A percentile compares a stretch with the other conserved stretches of the same genome.
Evolutionary conservation across 768 basidiomycete genomes (phyloP).

Genomic region (Mycena kentingensis): DNA sequence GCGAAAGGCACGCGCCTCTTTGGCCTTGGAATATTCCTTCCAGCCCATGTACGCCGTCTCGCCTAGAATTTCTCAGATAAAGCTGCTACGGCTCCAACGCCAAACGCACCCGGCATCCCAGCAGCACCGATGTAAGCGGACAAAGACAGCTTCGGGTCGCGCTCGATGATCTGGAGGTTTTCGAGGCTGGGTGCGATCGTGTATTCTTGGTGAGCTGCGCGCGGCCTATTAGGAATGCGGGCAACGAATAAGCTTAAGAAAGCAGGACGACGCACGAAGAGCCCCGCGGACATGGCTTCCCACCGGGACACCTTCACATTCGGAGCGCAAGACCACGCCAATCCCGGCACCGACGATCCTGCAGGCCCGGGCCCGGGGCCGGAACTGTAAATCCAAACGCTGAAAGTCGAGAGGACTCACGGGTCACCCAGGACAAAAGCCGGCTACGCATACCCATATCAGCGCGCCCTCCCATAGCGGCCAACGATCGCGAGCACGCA

Average conservation of each 20-base stretch:
- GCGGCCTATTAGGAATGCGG: no score
- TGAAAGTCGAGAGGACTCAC: slow-evolving; percentile 27
- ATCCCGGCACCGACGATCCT: slow-evolving; percentile 40
- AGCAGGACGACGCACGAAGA: slow-evolving; percentile 33
- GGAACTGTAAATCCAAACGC: not conserved
- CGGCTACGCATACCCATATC: not conserved
- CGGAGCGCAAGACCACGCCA: slow-evolving; percentile 48
- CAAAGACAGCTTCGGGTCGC: slow-evolving; percentile 8
- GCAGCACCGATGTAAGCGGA: slow-evolving; percentile 47
- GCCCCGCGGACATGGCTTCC: slow-evolving; percentile 46
- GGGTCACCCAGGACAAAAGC: slow-evolving; percentile 38
- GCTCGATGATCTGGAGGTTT: not conserved
- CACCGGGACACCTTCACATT: slow-evolving; percentile 32
- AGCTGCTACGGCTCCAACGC: not conserved
- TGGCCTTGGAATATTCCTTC: slow-evolving; percentile 42
- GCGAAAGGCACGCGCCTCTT: slow-evolving; percentile 33
- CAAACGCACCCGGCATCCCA: slow-evolving; percentile 54
- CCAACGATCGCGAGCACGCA: not conserved
- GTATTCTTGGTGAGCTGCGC: slow-evolving; percentile 13
- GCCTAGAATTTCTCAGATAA: slow-evolving; percentile 25
- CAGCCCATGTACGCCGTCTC: slow-evolving; percentile 43
- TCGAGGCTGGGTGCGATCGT: not conserved
- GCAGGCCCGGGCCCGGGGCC: not conserved
- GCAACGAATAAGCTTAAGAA: no score
- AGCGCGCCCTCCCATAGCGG: not conserved